Conservation (phyloP, 2,329 filamentous ascomycete species). For the Penicillium brasilianum region DNA sequence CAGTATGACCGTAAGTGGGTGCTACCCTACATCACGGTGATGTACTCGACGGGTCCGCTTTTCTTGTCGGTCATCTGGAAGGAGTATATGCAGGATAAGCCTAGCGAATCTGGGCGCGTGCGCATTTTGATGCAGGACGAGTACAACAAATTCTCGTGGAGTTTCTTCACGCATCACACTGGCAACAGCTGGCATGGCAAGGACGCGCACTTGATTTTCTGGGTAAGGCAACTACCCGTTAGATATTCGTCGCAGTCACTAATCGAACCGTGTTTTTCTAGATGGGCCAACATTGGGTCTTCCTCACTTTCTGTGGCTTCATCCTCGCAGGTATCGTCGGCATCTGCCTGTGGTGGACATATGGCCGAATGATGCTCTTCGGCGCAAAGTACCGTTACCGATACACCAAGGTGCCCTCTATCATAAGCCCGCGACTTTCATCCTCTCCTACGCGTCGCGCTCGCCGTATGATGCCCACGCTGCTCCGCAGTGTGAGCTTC, state of each 20-base stretch:
- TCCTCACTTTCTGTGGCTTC: constrained; percentile 60
- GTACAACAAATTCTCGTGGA: constrained; percentile 71
- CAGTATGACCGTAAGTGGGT: constrained; percentile 72
- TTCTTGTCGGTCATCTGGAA: constrained; percentile 79
- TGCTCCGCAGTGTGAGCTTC: constrained; percentile 46
- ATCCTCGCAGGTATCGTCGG: constrained; percentile 54
- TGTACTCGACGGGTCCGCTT: constrained; percentile 77
- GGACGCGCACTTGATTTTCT: constrained; percentile 69
- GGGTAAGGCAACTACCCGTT: constrained; percentile 49
- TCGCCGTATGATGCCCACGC: constrained; percentile 41
- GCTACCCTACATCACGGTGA: constrained; percentile 75
- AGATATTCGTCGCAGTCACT: not conserved
- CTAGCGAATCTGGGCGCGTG: constrained; percentile 58
- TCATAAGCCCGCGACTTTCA: constrained; percentile 34
- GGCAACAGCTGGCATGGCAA: constrained; percentile 70
- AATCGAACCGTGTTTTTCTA: constrained; percentile 27
- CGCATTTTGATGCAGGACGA: constrained; percentile 72
- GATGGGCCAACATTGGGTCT: constrained; percentile 63
- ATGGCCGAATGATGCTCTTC: constrained; percentile 52
- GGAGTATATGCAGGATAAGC: constrained; percentile 64
- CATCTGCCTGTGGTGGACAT: constrained; percentile 56
- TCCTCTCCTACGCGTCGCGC: constrained; percentile 43
- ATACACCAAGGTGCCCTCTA: constrained; percentile 39
- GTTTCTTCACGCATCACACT: constrained; percentile 71
- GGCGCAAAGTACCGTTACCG: constrained; percentile 48